Evolutionary conservation across 192 early-diverging fungal species (phyloP), one percentile per base, ranked within the genome.

Genomic region (Podochytrium sp.): DNA sequence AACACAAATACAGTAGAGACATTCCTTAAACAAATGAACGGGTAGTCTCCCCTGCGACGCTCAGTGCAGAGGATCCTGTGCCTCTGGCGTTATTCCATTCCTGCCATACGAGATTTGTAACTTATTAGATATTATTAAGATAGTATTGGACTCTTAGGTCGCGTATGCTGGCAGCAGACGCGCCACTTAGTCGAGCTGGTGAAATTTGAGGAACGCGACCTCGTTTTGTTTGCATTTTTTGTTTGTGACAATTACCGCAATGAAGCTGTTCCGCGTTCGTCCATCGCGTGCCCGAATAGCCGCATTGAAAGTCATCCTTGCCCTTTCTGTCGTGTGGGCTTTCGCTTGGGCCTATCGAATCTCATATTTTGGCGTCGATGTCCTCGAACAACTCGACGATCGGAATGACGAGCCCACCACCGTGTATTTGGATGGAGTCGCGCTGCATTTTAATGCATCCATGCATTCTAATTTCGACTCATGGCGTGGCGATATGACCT

Each of bases 201-300:
- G n/a, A 29, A 57, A 29, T 57, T 18, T 30, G 63, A 47, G 42
- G 63, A 65, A 30, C 60, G 60, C 33, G 60, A 18, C 14, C n/a
- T 25, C n/a, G 38, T 35, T 23, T 27, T 5, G n/a, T 43, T 65
- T 7, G 27, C 16, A 16, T 65, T 65, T 47, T 12, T 65, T 65
- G 41, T 65, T 65, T 42, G 63, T n/a, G n/a, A 65, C 63, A 65
- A 62, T n/a, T 62, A 29, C 38, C 37, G 14, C 18, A 38, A 20
- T n/a, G 18, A 62, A 56, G 18, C 27, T 6, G 25, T 18, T 56
- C 12, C 53, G 27, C 18, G 6, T 56, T 56, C 53, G 53, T 7
- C 12, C 53, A 56, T 18, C 18, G 53, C 27, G 43, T 47, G 20
- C 20, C 20, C 43, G 43, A 47, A 12, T 20, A 12, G 43, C 43